Conservation (phyloP, 2,329 filamentous ascomycete species). For the Xylogone sp. region DNA sequence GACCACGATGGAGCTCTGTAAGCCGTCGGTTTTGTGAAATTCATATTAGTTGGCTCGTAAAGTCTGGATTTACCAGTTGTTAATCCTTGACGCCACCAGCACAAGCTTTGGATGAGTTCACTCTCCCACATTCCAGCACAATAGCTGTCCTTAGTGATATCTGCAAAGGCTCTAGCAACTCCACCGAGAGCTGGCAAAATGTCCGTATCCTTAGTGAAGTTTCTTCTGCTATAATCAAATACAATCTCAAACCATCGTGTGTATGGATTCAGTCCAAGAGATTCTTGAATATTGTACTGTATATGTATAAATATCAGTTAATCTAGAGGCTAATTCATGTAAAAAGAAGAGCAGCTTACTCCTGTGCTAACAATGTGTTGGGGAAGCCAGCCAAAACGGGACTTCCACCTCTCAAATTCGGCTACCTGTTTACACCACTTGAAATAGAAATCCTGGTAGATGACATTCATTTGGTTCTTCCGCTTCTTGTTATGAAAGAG, state of each 20-base stretch:
- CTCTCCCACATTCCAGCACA: conserved; percentile 8
- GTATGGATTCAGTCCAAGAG: conserved; percentile 7
- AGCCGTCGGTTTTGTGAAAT: background rate
- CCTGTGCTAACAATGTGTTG: background rate
- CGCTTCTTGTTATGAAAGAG: conserved; percentile 6
- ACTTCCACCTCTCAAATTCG: background rate
- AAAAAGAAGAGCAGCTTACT: background rate
- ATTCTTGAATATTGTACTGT: conserved; percentile 2
- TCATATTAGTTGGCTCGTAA: conserved; percentile 2
- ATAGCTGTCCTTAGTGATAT: conserved; percentile 9
- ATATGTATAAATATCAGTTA: conserved; percentile 1
- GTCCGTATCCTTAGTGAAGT: conserved; percentile 6
- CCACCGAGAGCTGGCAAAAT: conserved; percentile 7
- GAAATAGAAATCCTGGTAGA: background rate
- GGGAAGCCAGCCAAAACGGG: background rate
- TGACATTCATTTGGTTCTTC: conserved; percentile 2
- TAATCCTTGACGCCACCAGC: conserved; percentile 4
- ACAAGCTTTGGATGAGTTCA: conserved; percentile 4
- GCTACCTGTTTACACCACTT: background rate
- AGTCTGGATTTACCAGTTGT: background rate
- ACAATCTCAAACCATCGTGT: conserved; percentile 8
- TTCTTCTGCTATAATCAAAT: conserved; percentile 3
- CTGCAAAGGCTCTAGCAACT: conserved; percentile 6
- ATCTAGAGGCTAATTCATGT: conserved; percentile 1
- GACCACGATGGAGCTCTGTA: conserved; percentile 13